Percentiles rank a stretch among this genome's conserved stretches.
These are phyloP conservation scores for Aegilops bicornis DNA, from an alignment of 176 grass and related monocot species.

Conservation along the genomic window DNA sequence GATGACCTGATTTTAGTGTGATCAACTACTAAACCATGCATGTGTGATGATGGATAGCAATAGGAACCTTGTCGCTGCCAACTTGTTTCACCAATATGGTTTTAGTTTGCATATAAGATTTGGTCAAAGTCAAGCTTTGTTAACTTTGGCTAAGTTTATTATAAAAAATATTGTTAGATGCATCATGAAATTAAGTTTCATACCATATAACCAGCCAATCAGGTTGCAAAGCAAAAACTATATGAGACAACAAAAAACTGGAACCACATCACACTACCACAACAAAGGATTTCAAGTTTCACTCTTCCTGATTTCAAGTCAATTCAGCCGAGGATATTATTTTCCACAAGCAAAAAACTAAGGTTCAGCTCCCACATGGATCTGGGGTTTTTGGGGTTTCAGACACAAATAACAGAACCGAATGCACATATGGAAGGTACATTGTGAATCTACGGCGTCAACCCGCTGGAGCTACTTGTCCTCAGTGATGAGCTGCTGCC, in stretches of 20 bases:
- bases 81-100: too few species aligned
- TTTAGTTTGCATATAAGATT: too few species aligned
- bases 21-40: too few species aligned
- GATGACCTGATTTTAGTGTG: too few species aligned
- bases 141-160: too few species aligned
- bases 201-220: too few species aligned
- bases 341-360: constrained; percentile 28
- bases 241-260: background rate
- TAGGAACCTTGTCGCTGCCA: too few species aligned
- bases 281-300: background rate
- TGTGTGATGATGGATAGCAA: too few species aligned
- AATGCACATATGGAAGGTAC: background rate
- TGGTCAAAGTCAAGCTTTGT: too few species aligned
- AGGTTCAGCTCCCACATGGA: background rate
- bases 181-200: too few species aligned
- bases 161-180: too few species aligned
- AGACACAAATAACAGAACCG: constrained; percentile 28
- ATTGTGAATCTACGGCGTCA: background rate
- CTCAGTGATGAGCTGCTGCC: constrained; percentile 50
- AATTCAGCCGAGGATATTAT: constrained; percentile 6
- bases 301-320: constrained; percentile 29
- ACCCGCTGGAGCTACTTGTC: background rate
- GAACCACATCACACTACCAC: background rate
- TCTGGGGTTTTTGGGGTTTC: background rate
- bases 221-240: background rate